phyloP scores from a whole-genome alignment of 495 filamentous ascomycete species.

The Collariella sp. region DNA sequence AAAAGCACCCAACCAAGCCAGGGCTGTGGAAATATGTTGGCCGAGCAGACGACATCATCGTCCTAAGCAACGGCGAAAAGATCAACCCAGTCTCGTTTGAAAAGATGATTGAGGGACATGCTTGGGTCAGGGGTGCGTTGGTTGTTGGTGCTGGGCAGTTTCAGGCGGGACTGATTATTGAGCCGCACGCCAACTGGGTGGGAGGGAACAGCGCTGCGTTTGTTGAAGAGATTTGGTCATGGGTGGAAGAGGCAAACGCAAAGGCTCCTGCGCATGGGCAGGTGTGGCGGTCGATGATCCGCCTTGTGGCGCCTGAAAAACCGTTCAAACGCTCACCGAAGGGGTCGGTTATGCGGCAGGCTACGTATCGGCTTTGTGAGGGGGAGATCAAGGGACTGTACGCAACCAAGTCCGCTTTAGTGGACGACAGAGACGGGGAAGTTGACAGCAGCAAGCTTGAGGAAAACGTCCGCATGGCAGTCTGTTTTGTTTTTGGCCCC shows the following conservation, averaged over 20 bases:
- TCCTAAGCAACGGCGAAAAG: constrained; percentile 61
- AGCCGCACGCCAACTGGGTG: constrained; percentile 19
- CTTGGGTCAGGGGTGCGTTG: constrained; percentile 32
- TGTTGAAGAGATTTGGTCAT: constrained; percentile 17
- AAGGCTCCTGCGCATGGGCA: neutral
- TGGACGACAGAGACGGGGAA: neutral
- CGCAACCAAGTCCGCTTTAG: neutral
- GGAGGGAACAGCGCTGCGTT: neutral
- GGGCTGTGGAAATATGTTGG: constrained; percentile 57
- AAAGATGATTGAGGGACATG: constrained; percentile 27
- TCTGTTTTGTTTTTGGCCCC: neutral
- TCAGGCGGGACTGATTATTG: constrained; percentile 40
- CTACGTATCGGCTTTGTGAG: neutral
- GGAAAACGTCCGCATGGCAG: neutral
- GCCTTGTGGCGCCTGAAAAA: neutral
- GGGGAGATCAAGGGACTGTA: constrained; percentile 1
- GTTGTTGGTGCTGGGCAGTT: constrained; percentile 40
- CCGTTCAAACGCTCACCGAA: constrained; percentile 3
- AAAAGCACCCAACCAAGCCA: constrained; percentile 48
- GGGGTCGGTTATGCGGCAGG: neutral
- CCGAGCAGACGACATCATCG: constrained; percentile 55
- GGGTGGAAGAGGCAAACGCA: constrained; percentile 17
- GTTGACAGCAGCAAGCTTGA: neutral
- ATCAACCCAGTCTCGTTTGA: constrained; percentile 57
- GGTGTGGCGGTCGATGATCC: constrained; percentile 1